Evolutionary conservation across 768 basidiomycete genomes (phyloP).

Genomic region (Xerocomus potaroensis): DNA sequence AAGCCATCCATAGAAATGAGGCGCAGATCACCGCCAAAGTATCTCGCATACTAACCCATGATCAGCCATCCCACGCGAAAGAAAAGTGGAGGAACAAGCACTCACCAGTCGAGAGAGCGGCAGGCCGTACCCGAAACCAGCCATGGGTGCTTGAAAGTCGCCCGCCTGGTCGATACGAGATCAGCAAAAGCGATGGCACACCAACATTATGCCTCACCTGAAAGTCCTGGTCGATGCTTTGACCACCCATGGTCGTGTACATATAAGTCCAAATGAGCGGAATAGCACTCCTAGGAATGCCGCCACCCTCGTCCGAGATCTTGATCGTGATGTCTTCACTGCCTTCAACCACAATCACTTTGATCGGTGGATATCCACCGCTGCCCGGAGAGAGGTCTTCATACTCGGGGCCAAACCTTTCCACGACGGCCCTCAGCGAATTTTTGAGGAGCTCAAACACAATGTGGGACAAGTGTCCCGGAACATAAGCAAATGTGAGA

Average conservation of each 20-base stretch:
- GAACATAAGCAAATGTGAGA: constrained; percentile 91
- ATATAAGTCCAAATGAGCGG: constrained; percentile 99
- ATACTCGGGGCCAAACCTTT: constrained; percentile 78
- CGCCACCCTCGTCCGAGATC: constrained; percentile 93
- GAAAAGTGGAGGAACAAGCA: constrained; percentile 34
- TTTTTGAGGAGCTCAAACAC: constrained; percentile 97
- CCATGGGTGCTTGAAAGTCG: constrained; percentile 98
- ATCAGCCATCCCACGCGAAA: constrained; percentile 15
- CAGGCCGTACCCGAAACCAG: constrained; percentile 92
- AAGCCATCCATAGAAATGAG: constrained; percentile 99
- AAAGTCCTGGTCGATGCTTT: constrained; percentile 73
- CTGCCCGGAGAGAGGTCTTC: constrained; percentile 41
- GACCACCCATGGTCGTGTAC: constrained; percentile 81
- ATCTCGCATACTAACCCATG: constrained; percentile 93
- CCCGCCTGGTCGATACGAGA: constrained; percentile 70
- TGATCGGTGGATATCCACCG: constrained; percentile 24
- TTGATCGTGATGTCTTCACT: constrained; percentile 99
- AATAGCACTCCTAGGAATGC: constrained; percentile 81
- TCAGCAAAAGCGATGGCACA: no score
- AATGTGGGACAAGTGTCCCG: constrained; percentile 95
- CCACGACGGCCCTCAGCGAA: constrained; percentile 94
- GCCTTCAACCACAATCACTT: constrained; percentile 81
- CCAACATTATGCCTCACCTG: no score
- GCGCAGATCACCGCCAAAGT: constrained; percentile 90
- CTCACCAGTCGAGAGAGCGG: constrained; percentile 86